Percentiles rank a stretch among this genome's conserved stretches.
These are phyloP conservation scores for Besnoitia besnoiti DNA, from an alignment of 169 alveolate species.

Conservation along the genomic window DNA sequence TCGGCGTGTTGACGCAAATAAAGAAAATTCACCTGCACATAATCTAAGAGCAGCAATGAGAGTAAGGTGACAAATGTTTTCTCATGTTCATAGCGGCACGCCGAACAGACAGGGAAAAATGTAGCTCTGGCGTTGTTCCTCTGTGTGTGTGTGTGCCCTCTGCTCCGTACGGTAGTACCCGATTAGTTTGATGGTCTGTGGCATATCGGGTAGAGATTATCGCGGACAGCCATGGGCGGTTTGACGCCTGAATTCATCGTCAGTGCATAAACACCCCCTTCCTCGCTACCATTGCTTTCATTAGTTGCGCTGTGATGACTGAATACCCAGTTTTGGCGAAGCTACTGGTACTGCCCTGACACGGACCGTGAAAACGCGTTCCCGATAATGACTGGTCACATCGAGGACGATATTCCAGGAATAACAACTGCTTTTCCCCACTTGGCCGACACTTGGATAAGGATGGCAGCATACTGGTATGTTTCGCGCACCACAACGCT, in stretches of 20 bases:
- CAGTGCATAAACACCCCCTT: neutral
- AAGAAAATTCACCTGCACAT: constrained; percentile 50
- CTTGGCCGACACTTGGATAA: constrained; percentile 48
- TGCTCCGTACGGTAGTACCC: no score
- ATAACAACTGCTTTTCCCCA: constrained; percentile 34
- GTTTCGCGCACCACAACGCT: no score
- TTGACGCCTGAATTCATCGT: neutral
- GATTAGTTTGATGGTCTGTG: no score
- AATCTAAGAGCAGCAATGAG: constrained; percentile 44
- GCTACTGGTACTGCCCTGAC: constrained; percentile 60
- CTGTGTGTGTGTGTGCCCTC: no score
- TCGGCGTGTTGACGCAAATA: constrained; percentile 60
- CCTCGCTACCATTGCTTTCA: neutral
- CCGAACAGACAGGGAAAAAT: no score
- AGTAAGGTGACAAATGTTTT: constrained; percentile 40
- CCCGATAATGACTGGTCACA: constrained; percentile 19
- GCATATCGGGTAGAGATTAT: neutral
- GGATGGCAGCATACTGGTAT: constrained; percentile 58
- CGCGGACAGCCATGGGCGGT: neutral
- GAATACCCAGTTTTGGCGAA: constrained; percentile 60
- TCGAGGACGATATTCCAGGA: constrained; percentile 44
- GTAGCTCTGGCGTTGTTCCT: no score
- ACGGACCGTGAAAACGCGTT: constrained; percentile 49
- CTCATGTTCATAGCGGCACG: no score
- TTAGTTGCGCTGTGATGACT: neutral